These are phyloP conservation scores for Phialophora expanda DNA, from an alignment of 2,329 filamentous ascomycete genomes.

Conservation along the genomic window DNA sequence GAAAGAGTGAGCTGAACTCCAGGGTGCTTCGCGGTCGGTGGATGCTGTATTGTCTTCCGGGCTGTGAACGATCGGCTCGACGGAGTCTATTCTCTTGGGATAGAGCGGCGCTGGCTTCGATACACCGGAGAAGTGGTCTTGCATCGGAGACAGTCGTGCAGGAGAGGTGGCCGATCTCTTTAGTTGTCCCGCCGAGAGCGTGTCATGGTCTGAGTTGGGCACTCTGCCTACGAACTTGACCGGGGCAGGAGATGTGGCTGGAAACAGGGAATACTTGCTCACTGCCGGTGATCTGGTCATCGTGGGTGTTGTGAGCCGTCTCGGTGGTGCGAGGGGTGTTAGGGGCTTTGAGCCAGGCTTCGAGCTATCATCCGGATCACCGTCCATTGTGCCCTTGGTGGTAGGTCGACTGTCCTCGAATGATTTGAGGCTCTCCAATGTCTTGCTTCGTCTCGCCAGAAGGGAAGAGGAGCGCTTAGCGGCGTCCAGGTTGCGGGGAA, in stretches of 20 bases:
- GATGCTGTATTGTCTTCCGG: slow-evolving; percentile 37
- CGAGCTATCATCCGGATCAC: slow-evolving; percentile 4
- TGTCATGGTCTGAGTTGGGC: slow-evolving; percentile 10
- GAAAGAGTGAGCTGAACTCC: slow-evolving; percentile 34
- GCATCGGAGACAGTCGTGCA: slow-evolving; percentile 36
- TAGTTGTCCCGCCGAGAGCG: slow-evolving; percentile 12
- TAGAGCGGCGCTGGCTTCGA: slow-evolving; percentile 29
- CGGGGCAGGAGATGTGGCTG: slow-evolving; percentile 29
- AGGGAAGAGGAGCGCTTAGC: slow-evolving; percentile 35
- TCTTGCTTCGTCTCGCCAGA: slow-evolving; percentile 35
- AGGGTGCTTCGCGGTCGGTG: slow-evolving; percentile 29
- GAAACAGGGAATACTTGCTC: slow-evolving; percentile 39
- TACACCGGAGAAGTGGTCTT: slow-evolving; percentile 24
- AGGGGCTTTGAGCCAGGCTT: slow-evolving; percentile 17
- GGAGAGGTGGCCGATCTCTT: slow-evolving; percentile 36
- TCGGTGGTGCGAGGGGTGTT: slow-evolving; percentile 29
- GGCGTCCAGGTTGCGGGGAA: slow-evolving; percentile 30
- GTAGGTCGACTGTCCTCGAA: slow-evolving; percentile 28
- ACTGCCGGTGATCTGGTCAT: slow-evolving; percentile 27
- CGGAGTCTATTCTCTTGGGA: slow-evolving; percentile 14
- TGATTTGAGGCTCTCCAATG: slow-evolving; percentile 33
- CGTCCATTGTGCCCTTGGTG: slow-evolving; percentile 9
- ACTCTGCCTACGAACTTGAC: slow-evolving; percentile 23
- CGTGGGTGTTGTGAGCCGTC: slow-evolving; percentile 28
- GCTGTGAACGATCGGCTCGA: slow-evolving; percentile 26